Evolutionary conservation across 2,329 filamentous ascomycete genomes (phyloP), one percentile per base, ranked within the genome.

Genomic region (Pseudocercospora macadamiae): DNA sequence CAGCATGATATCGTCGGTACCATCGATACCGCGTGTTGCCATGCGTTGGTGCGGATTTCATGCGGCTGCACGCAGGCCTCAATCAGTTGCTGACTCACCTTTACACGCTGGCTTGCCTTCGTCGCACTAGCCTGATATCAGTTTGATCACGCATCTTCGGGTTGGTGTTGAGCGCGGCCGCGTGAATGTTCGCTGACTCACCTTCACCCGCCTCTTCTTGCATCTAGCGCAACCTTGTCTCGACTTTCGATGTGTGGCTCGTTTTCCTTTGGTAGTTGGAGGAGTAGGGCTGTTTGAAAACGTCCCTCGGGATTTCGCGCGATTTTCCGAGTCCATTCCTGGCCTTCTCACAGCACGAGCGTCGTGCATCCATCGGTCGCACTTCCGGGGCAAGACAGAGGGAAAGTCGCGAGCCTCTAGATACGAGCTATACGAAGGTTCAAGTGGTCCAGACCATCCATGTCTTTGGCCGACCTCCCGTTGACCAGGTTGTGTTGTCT

Each of bases 171-270:
- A 10, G 16, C 19, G 7, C 42, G 42, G 42, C 42, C 42, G 23
- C 18, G 14, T n/a, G 23, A 18, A 7, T 12, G 26, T n/a, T 30
- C 12, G 10, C 45, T 32, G 8, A 42, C 53, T 21, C 30, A 55
- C 53, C 53, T 55, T 48, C 12, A 51, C 44, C n/a, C 54, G 8
- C 10, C 54, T 32, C 54, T 36, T 55, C 32, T 55, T 55, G 30
- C 53, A 55, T 14, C 42, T 9, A 2, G 21, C 28, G 19, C 44
- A 55, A 4, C 54, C 54, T 21, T 47, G 45, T 18, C 54, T 32
- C 28, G 54, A 55, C 44, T 55, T 55, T 16, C 53, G 32, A 14
- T 55, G 26, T 18, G 53, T 34, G 16, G 42, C 42, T 36, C 53
- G 26, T 19, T 52, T 52, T 3, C 30, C 30, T 25, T 37, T 52